A percentile compares a stretch with the other conserved stretches of the same genome.
phyloP scores from a whole-genome alignment of 2,329 filamentous ascomycete species.

The Xenosphaeropsis pyriputrescens region DNA sequence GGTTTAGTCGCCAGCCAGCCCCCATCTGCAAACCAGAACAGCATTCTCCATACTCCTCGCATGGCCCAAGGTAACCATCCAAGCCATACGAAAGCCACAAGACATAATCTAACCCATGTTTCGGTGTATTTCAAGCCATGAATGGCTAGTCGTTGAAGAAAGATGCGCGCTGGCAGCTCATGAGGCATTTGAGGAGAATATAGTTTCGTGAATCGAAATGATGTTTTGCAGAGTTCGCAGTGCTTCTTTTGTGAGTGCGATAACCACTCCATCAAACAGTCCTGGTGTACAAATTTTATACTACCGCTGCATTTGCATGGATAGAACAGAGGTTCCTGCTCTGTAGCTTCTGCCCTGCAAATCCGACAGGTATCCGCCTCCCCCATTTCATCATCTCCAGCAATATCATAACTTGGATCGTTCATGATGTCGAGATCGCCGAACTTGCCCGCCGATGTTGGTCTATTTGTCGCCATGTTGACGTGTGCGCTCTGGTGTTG shows the following conservation, averaged over 20 bases:
- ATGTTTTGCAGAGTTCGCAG: conserved; percentile 97
- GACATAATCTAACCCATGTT: conserved; percentile 61
- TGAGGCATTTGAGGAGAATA: conserved; percentile 91
- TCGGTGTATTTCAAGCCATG: conserved; percentile 59
- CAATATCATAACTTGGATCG: conserved; percentile 32
- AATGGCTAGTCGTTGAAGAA: conserved; percentile 61
- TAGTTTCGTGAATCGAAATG: conserved; percentile 94
- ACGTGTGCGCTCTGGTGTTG: too few species aligned
- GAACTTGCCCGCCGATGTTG: conserved; percentile 1
- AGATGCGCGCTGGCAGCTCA: conserved; percentile 65
- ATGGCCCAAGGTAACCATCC: conserved; percentile 80
- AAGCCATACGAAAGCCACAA: conserved; percentile 82
- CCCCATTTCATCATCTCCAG: conserved; percentile 17
- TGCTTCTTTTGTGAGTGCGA: conserved; percentile 99
- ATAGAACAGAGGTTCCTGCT: conserved; percentile 80
- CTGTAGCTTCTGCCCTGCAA: conserved; percentile 76
- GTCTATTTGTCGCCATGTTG: too few species aligned
- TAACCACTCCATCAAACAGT: conserved; percentile 97
- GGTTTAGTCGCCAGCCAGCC: conserved; percentile 13
- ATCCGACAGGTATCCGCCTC: conserved; percentile 79
- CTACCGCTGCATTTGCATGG: conserved; percentile 98
- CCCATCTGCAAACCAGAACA: conserved; percentile 57
- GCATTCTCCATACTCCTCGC: conserved; percentile 78
- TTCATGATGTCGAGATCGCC: conserved; percentile 37
- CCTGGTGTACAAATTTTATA: conserved; percentile 96